These are phyloP conservation scores for Panicum virgatum DNA, from an alignment of 202 grass and related monocot genomes.

Conservation along the genomic window DNA sequence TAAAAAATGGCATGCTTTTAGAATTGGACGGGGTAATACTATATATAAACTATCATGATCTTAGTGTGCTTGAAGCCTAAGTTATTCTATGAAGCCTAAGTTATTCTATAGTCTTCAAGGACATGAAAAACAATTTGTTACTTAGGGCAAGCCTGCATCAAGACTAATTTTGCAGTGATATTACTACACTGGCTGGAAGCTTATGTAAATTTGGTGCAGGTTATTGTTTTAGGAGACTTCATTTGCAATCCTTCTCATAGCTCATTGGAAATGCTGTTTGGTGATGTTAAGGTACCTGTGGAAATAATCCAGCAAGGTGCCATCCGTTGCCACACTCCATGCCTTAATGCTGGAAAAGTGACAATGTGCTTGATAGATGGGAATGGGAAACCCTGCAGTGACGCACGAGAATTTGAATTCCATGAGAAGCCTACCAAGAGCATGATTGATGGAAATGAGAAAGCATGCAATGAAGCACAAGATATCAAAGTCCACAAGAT, in stretches of 20 bases:
- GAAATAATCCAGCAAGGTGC: constrained; percentile 81
- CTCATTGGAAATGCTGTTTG: constrained; percentile 64
- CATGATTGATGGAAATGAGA: constrained; percentile 50
- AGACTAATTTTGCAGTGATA: neutral
- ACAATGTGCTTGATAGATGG: constrained; percentile 59
- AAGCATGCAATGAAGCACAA: constrained; percentile 41
- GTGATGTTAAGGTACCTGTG: constrained; percentile 60
- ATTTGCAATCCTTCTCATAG: constrained; percentile 41
- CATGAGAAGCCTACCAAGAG: constrained; percentile 51
- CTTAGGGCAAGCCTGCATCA: neutral
- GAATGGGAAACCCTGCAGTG: constrained; percentile 61
- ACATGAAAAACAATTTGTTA: neutral
- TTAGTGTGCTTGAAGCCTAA: neutral
- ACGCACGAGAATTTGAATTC: constrained; percentile 70
- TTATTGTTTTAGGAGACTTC: constrained; percentile 84
- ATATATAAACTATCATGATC: neutral
- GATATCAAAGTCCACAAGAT: constrained; percentile 55
- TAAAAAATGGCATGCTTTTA: neutral
- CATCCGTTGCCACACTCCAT: constrained; percentile 68
- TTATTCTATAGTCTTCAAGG: constrained; percentile 4
- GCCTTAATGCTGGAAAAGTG: constrained; percentile 64
- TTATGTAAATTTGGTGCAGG: constrained; percentile 59
- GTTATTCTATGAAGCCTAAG: neutral
- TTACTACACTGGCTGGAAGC: constrained; percentile 37
- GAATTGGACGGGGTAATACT: neutral